Evolutionary conservation across 2,329 filamentous ascomycete species (phyloP).

Genomic region (Nemania diffusa): DNA sequence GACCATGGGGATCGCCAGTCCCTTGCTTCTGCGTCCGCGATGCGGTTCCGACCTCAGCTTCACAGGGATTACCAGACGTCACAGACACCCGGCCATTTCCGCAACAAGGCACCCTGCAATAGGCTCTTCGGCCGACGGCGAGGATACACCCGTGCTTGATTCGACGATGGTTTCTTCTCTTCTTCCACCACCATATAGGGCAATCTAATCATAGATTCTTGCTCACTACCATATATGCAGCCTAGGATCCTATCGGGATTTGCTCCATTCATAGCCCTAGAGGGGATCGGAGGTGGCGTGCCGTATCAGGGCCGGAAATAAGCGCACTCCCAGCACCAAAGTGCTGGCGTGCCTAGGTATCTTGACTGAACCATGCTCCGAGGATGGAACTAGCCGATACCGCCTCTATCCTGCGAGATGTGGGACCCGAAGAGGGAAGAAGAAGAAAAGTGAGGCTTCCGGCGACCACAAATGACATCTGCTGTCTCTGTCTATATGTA

Average conservation of each 20-base stretch:
- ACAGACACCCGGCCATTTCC: constrained; percentile 16
- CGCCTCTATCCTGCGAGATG: constrained; percentile 8
- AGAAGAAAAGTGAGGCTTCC: constrained; percentile 18
- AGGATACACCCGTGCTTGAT: constrained; percentile 11
- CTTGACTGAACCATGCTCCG: constrained; percentile 4
- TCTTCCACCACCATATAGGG: constrained; percentile 1
- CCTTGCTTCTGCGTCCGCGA: constrained; percentile 6
- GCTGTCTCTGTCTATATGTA: constrained; percentile 16
- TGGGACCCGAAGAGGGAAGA: constrained; percentile 2
- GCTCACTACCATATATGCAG: constrained; percentile 18
- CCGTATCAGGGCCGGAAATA: constrained; percentile 22
- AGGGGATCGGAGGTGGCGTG: constrained; percentile 25
- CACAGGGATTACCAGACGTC: constrained; percentile 10
- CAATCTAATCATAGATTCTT: constrained; percentile 1
- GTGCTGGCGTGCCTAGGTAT: neutral
- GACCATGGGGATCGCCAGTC: neutral
- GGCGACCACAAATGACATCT: constrained; percentile 10
- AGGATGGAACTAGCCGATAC: constrained; percentile 19
- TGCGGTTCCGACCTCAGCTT: constrained; percentile 21
- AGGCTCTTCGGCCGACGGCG: neutral
- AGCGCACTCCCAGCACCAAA: constrained; percentile 12
- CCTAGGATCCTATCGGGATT: constrained; percentile 26
- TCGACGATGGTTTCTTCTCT: constrained; percentile 7
- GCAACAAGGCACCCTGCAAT: constrained; percentile 14
- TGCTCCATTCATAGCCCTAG: constrained; percentile 27